Percentiles rank a stretch among this genome's conserved stretches.
These are phyloP conservation scores for Russula abietina DNA, from an alignment of 768 basidiomycete genomes.

Conservation along the genomic window DNA sequence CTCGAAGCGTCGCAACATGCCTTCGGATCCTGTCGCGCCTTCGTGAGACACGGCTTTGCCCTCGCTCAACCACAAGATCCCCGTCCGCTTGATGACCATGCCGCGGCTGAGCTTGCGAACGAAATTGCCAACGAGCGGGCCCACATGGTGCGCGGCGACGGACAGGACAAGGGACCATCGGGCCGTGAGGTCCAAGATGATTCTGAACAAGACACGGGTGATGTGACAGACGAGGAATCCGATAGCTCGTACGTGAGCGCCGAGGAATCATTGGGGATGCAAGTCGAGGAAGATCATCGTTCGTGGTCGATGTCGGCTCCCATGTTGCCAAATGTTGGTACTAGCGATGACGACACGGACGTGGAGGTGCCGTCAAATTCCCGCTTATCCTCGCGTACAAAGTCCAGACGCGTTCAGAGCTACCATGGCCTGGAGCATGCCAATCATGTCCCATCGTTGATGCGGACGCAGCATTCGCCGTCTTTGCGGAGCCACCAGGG, in stretches of 20 bases:
- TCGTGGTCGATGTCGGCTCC: background rate
- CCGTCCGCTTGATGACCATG: slow-evolving; percentile 46
- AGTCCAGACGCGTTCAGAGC: slow-evolving; percentile 10
- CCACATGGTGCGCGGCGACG: slow-evolving; percentile 69
- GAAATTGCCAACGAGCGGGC: slow-evolving; percentile 66
- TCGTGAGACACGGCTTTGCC: slow-evolving; percentile 57
- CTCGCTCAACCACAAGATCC: slow-evolving; percentile 45
- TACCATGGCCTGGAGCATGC: slow-evolving; percentile 8
- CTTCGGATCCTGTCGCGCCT: slow-evolving; percentile 64
- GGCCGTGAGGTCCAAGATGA: background rate
- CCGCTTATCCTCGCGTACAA: background rate
- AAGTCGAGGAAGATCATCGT: background rate
- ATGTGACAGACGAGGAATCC: slow-evolving; percentile 20
- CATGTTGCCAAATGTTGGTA: background rate
- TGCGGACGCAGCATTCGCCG: background rate
- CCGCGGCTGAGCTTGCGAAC: slow-evolving; percentile 55
- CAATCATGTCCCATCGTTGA: background rate
- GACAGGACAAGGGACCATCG: slow-evolving; percentile 43
- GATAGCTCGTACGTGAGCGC: slow-evolving; percentile 16
- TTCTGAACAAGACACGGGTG: slow-evolving; percentile 13
- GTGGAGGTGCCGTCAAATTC: background rate
- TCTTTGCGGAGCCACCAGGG: slow-evolving; percentile 4
- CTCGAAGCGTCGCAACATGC: slow-evolving; percentile 58
- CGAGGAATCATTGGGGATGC: slow-evolving; percentile 10
- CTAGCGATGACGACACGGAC: slow-evolving; percentile 13